Evolutionary conservation across 352 stramenopile species (phyloP), one percentile per base, ranked within the genome.

Genomic region (Pythium sukuiense): DNA sequence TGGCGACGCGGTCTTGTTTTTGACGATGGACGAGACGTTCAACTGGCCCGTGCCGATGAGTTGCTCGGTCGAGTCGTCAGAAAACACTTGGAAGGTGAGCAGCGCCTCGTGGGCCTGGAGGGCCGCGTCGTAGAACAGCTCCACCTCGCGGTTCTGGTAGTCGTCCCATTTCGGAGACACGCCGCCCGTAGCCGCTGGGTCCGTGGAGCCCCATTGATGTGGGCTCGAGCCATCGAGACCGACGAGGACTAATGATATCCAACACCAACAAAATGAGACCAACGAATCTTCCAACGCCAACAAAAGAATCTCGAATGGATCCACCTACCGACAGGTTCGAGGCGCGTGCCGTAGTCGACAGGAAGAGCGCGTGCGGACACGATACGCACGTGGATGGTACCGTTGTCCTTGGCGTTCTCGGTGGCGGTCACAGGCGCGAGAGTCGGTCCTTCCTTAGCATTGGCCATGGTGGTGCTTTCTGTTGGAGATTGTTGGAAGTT

Each of bases 271-370:
- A 33, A 29, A 13, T 61, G 45, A 70, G 54, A 66, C 39, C 24
- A 29, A 41, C 37, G 43, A 55, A 60, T 41, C n/a, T 55, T 56
- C 26, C 20, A 32, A 41, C 30, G 26, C 39, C 27, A 43, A 32
- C 14, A 24, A 37, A 46, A 16, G 13, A 35, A 6, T 5, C 9
- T 26, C 48, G 39, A 55, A 32, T 57, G 49, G 72, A 53, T 55
- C 41, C 32, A 55, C 27, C 58, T 26, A 92, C 83, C 85, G 46
- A 92, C 81, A 2, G 86, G 86, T 66, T 92, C 81, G 62, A 92
- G 83, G 67, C 83, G 86, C 62, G 89, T 90, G 71, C 82, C 81
- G 69, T 89, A 92, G 74, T 92, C 81, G 77, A 94, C 60, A 92
- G 64, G 62, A 85, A 87, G 26, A 66, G 67, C 33, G 80, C 84